These are phyloP conservation scores for Fomitopsis schrenkii DNA, from an alignment of 1,284 basidiomycete genomes.

Conservation along the genomic window DNA sequence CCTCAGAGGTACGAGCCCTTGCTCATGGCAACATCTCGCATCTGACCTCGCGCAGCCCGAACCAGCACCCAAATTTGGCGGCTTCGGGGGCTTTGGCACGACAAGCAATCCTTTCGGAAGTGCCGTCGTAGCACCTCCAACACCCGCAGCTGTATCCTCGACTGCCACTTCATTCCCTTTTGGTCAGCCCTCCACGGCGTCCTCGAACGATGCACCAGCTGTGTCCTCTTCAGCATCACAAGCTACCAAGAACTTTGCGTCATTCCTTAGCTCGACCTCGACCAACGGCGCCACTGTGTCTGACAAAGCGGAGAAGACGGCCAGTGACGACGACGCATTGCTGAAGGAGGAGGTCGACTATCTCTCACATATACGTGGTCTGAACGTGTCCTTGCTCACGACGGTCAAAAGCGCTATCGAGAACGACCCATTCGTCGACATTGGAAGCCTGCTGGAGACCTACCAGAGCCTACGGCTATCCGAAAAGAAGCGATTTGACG, in stretches of 20 bases:
- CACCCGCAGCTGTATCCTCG: constrained; percentile 20
- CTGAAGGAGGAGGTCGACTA: constrained; percentile 45
- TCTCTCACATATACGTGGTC: constrained; percentile 73
- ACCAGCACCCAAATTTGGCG: constrained; percentile 33
- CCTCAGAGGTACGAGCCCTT: neutral
- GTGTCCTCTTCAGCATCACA: constrained; percentile 28
- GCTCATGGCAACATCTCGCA: neutral
- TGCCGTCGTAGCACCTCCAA: constrained; percentile 6
- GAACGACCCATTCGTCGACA: constrained; percentile 74
- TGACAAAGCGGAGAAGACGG: constrained; percentile 9
- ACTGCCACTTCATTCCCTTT: constrained; percentile 11
- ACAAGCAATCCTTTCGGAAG: constrained; percentile 1
- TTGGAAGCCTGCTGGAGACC: constrained; percentile 54
- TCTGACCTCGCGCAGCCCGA: neutral
- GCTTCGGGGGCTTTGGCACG: constrained; percentile 47
- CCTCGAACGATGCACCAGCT: constrained; percentile 9
- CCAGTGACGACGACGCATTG: constrained; percentile 27
- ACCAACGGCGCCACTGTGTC: constrained; percentile 7
- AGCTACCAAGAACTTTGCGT: constrained; percentile 33
- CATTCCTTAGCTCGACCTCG: constrained; percentile 22
- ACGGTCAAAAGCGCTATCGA: constrained; percentile 62
- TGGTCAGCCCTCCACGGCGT: constrained; percentile 4
- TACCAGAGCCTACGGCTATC: constrained; percentile 60
- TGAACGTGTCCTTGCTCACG: constrained; percentile 72
- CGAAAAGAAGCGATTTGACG: constrained; percentile 56